Evolutionary conservation across 345 rosid genomes (phyloP), one percentile per base, ranked within the genome.

Genomic region (Laguncularia racemosa): DNA sequence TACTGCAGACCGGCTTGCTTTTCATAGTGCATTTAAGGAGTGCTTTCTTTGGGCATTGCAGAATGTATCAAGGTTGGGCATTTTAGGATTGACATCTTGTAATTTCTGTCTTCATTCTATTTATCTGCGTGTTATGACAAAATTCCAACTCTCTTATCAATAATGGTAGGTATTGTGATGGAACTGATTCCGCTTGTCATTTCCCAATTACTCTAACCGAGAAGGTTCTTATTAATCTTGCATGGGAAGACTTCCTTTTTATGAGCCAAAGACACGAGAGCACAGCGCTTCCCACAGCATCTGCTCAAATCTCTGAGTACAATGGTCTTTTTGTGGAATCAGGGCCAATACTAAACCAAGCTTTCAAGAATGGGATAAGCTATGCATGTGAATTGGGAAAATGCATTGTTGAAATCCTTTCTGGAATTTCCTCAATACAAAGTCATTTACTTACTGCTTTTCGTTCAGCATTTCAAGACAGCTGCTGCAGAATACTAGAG

Each of bases 21-120:
- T 84, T 74, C 84, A 84, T 63, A 60, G 20, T 40, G 89, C 96
- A 63, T 69, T 85, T 60, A 82, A 68, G 58, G 97, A 93, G 60
- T 93, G 99, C 65, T 86, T 84, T 64, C 70, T 83, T 59, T 93
- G 93, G 95, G 97, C 78, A 60, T 72, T 93, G 64, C 77, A 14
- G 59, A 89, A 85, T 72, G 73, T 84, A 61, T 79, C 95, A 61
- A 83, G 87, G 93, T 86, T 59, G 20, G 74, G 58, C 38, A 16
- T 59, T 48, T 59, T 47, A 1, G 45, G 40, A 7, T 48, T 48
- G 19, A 16, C 46, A 16, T 45, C 60, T 18, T 44, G 49, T 38
- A 21, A 48, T 49, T 47, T 23, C 17, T 9, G 19, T 49, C 28
- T 11, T 5, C 16, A 21, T 28, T 18, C 28, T 28, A 53, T 21